Base-by-base conservation (phyloP, 148 eudicot species). In the Camellia lanceoleosa region DNA sequence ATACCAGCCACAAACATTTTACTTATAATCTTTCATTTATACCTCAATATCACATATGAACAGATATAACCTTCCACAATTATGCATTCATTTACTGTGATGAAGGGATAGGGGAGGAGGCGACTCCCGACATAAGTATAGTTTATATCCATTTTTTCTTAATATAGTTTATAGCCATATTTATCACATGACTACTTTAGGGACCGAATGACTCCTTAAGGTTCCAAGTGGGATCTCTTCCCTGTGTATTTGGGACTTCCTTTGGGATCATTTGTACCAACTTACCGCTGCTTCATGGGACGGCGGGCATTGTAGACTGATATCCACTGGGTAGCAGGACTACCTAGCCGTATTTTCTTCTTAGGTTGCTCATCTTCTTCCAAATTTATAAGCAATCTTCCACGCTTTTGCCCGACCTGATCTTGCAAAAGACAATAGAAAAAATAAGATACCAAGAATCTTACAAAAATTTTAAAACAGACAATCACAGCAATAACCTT, bases 261-360 rank as follows among this genome's bases (percentile, higher is more conserved):
- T 30, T 30, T 30, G 38, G 38, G 38, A 30, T 30, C 38, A 30
- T 30, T 30, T 1, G 38, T 30, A 30, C 38, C 38, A 30, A 79
- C 68, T 76, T 85, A 92, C 98, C 98, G 88, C 78, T 94, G 98
- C 83, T 94, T 94, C 98, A 94, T 94, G 23, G 98, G 97, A 54
- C 98, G 92, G 15, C 97, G 93, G 63, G 98, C 98, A 88, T 94
- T 94, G 77, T 94, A 94, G 59, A 92, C 95, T 73, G 98, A 94
- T 83, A 94, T 91, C 98, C 98, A 94, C 80, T 94, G 98, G 42
- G 91, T 94, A 49, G 98, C 98, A 70, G 98, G 97, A 85, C 97
- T 94, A 77, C 98, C 98, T 79, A 92, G 80, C 46, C 98, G 86
- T 76, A 88, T 86, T 88, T 92, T 92, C 82, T 92, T 92, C 86